Evolutionary conservation across 1,284 basidiomycete species (phyloP), one percentile per base, ranked within the genome.

Genomic region (Pascua guehoae): DNA sequence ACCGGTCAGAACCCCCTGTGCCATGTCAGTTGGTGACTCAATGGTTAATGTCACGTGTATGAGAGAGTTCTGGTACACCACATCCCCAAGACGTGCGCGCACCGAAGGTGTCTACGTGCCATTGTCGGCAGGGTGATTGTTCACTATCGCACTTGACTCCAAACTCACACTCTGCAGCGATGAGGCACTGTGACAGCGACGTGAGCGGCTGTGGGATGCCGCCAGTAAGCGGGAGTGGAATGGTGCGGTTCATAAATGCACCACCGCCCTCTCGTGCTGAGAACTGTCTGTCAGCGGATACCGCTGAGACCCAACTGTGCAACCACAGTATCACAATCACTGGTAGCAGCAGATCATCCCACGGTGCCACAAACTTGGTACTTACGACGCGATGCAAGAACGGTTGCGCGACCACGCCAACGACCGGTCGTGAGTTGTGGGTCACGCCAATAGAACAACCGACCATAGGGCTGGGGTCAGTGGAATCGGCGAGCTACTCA

Each of bases 321-420:
- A 46, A 32, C 7, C 7, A 3, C 4, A 32, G 24, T 32, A 32
- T 7, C 24, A 32, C 24, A 32, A 32, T 32, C 24, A 7, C 24
- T 7, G 24, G 7, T 32, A 32, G 24, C 24, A 32, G 24, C 24
- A 32, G 24, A 7, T 32, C 24, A 7, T 32, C 7, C 24, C 24
- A 17, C 12, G 32, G n/a, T n/a, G n/a, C n/a, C n/a, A 15, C 2
- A 10, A 11, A 15, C 5, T 7, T 14, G 1, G 1, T 37, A 58
- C 82, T 61, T 60, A 88, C 87, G 52, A 91, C 80, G 55, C 89
- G 85, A 66, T 90, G 84, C 55, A 93, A 81, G 81, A 94, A 93
- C 0, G 93, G 93, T 69, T 92, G 91, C 78, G 85, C 91, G 63
- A 93, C 86, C 48, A 94, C 89, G 1, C 91, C 94, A 16, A 97